Base-by-base conservation (phyloP, 2,329 filamentous ascomycete genomes). In the Hypoxylon sp. region DNA sequence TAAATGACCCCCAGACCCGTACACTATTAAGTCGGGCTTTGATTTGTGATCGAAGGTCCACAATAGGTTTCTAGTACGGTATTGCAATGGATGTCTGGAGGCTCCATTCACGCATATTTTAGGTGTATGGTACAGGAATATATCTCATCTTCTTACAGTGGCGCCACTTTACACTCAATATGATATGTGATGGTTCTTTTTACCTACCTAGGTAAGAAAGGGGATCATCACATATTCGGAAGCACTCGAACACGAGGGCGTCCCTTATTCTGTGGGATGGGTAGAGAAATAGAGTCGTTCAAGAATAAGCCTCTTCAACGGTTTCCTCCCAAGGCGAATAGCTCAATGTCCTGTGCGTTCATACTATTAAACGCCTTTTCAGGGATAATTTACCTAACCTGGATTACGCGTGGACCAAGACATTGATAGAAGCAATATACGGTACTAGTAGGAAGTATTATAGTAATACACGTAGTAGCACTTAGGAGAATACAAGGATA, bases 131-230 rank as follows among this genome's bases (percentile, higher is more conserved):
- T 50, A 26, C n/a, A 5, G 3, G 29, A 13, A 11, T n/a, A 31
- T 33, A 33, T 9, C 4, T 17, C 14, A 9, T 24, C 14, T 42
- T 22, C 22, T 11, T 10, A 42, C 5, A n/a, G 13, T 33, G 29
- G 39, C 35, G n/a, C 24, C 35, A n/a, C 37, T 35, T 22, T 19
- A 44, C 17, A n/a, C 26, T 17, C 5, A 44, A 55, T 42, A 14
- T 55, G 52, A 44, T 55, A 44, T 55, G 10, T 55, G 37, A 55
- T 55, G 29, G 13, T 44, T 29, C 24, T 50, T 1, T 39, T 6
- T 5, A 22, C 19, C 19, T n/a, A n/a, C n/a, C 19, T 22, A 19
- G 31, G 31, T 13, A 37, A 19, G 14, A 19, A 14, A 19, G 14
- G 52, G n/a, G 14, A 19, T 14, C 8, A 22, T 39, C 8, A 35